These are phyloP conservation scores for Globisporangium ultimum DNA, from an alignment of 352 stramenopile genomes.

Conservation along the genomic window DNA sequence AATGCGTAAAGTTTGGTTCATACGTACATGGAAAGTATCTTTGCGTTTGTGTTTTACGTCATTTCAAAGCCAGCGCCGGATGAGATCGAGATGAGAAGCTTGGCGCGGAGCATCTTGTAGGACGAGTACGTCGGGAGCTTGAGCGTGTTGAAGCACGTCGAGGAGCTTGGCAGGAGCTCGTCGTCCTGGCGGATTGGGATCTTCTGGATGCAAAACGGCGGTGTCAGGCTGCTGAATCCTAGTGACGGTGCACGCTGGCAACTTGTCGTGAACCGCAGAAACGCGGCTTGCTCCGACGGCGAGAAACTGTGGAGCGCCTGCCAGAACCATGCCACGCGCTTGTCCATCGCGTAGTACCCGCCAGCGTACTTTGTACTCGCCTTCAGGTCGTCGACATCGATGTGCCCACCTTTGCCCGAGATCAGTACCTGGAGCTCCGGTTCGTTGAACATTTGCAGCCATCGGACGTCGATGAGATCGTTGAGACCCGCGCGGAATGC, in stretches of 20 bases:
- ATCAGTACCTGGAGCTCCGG: constrained; percentile 96
- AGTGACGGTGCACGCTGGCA: constrained; percentile 94
- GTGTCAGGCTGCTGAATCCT: constrained; percentile 92
- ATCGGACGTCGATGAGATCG: constrained; percentile 91
- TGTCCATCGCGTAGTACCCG: constrained; percentile 91
- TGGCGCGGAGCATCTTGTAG: constrained; percentile 91
- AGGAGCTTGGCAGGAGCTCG: constrained; percentile 90
- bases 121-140: constrained; percentile 97
- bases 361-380: constrained; percentile 88
- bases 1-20: too few relatives aligned
- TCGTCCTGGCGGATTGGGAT: constrained; percentile 62
- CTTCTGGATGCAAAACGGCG: constrained; percentile 92
- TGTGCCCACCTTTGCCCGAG: constrained; percentile 55
- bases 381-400: constrained; percentile 83
- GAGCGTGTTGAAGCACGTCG: constrained; percentile 97
- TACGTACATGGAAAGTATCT: too few relatives aligned
- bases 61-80: constrained; percentile 96
- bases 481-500: constrained; percentile 92
- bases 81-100: constrained; percentile 93
- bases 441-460: constrained; percentile 95
- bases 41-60: constrained; percentile 45
- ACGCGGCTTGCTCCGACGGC: constrained; percentile 79
- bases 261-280: constrained; percentile 95
- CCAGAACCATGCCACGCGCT: constrained; percentile 69
- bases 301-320: constrained; percentile 69